phyloP scores from a whole-genome alignment of 495 filamentous ascomycete species.

The Lophiotrema nucula region DNA sequence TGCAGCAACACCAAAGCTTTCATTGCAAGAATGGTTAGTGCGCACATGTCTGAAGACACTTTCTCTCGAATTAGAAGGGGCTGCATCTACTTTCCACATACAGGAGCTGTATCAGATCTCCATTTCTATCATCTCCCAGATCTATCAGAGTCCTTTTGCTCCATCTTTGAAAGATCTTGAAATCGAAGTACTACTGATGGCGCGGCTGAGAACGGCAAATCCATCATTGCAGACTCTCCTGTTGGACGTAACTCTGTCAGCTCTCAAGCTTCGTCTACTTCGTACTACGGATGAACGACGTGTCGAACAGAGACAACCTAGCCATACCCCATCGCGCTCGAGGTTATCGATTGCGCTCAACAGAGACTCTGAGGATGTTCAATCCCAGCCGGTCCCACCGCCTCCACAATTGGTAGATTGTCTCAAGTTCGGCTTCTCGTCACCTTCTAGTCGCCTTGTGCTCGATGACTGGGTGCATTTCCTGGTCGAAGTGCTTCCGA shows the following conservation, averaged over 20 bases:
- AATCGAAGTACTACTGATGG: slow-evolving; percentile 70
- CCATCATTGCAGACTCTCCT: slow-evolving; percentile 39
- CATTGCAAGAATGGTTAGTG: slow-evolving; percentile 62
- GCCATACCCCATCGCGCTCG: slow-evolving; percentile 3
- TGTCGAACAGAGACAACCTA: neutral
- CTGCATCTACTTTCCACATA: neutral
- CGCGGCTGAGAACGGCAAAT: slow-evolving; percentile 62
- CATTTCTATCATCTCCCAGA: slow-evolving; percentile 69
- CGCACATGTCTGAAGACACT: slow-evolving; percentile 46
- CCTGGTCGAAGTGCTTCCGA: slow-evolving; percentile 76
- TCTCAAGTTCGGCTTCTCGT: slow-evolving; percentile 77
- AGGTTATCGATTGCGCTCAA: slow-evolving; percentile 19
- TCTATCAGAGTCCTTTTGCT: slow-evolving; percentile 70
- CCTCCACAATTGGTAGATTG: slow-evolving; percentile 76
- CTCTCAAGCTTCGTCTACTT: slow-evolving; percentile 30
- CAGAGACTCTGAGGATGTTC: slow-evolving; percentile 15
- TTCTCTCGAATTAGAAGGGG: neutral
- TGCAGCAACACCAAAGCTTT: slow-evolving; percentile 36
- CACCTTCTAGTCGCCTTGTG: slow-evolving; percentile 67
- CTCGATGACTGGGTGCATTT: slow-evolving; percentile 90
- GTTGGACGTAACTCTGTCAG: slow-evolving; percentile 28
- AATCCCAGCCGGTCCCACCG: slow-evolving; percentile 43
- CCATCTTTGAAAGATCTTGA: slow-evolving; percentile 64
- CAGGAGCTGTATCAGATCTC: slow-evolving; percentile 66
- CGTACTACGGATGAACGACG: neutral